Conservation (phyloP, 2,329 filamentous ascomycete species). For the Stachybotrys chartarum region DNA sequence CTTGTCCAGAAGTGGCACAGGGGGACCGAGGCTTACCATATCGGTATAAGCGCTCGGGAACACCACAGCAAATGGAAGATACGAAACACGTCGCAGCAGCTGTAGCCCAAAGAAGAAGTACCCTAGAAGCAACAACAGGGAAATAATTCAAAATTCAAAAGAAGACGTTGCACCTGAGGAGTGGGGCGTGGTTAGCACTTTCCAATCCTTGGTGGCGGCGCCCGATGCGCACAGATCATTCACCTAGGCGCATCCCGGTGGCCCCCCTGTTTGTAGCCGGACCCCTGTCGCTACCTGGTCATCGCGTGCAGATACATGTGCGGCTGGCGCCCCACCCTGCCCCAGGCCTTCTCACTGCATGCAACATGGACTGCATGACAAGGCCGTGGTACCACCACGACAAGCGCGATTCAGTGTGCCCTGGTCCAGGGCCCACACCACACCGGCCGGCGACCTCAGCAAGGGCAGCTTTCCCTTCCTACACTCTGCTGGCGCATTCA, state of each 20-base stretch:
- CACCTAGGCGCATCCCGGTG: not conserved
- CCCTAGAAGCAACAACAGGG: not conserved
- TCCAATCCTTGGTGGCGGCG: not conserved
- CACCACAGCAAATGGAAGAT: too few relatives aligned
- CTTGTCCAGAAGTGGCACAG: not conserved
- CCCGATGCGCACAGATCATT: not conserved
- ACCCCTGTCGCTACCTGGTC: not conserved
- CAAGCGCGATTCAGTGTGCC: not conserved
- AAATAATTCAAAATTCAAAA: not conserved
- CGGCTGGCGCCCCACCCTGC: not conserved
- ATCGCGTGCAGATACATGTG: constrained; percentile 1
- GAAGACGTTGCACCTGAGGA: not conserved
- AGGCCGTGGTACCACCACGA: not conserved
- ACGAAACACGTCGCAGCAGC: too few relatives aligned
- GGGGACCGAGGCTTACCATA: not conserved
- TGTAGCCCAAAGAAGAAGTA: not conserved
- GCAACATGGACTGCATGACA: not conserved
- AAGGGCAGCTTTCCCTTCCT: too few relatives aligned
- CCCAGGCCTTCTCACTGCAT: not conserved
- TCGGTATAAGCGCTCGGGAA: too few relatives aligned
- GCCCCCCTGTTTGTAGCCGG: not conserved
- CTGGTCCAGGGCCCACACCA: not conserved
- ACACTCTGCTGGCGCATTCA: too few relatives aligned
- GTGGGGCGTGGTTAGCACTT: not conserved
- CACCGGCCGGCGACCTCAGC: too few relatives aligned